Evolutionary conservation across 1,139 yeast species (phyloP), one percentile per base, ranked within the genome.

Genomic region (Geotrichum klebahnii): DNA sequence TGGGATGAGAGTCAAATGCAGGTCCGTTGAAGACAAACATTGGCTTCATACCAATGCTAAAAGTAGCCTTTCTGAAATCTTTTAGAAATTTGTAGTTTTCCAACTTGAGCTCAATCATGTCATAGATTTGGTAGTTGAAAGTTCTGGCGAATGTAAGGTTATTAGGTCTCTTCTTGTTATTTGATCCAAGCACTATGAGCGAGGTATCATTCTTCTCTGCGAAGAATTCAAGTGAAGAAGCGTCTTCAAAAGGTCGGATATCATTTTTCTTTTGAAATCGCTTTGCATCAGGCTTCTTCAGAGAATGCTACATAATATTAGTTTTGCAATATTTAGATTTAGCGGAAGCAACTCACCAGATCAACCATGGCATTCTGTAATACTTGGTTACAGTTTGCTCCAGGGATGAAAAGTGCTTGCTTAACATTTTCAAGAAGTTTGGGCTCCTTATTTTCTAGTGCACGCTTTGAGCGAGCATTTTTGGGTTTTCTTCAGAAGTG

Each of bases 381-480:
- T 9, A 85, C 70, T 67, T 86, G 82, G 68, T 80, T 87, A 46
- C 92, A 76, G 33, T 89, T 83, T 48, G 86, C 73, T 3, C 98
- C 98, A 20, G 97, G 96, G 42, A 92, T 82, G 64, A 92, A 92
- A 53, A 92, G 76, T 0, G 97, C 97, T 51, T 81, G 78, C 71
- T 94, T 94, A 57, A 85, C 81, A 68, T 92, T 90, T 67, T 92
- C 99, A 12, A 84, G 84, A 48, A 88, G 70, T 71, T 89, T 92
- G 52, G 97, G 82, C 64, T 88, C 96, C 61, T 80, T 83, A 63
- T 85, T 84, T 55, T 90, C 96, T 60, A 90, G 68, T 12, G 96
- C 97, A 68, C 99, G 81, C 74, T 94, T 94, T 50, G 97, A 80
- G 66, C 98, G 88, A 53, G 97, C 97, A 65, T 84, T 92, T 72